Conservation (phyloP, 352 stramenopile species). For the Pythium periplocum region DNA sequence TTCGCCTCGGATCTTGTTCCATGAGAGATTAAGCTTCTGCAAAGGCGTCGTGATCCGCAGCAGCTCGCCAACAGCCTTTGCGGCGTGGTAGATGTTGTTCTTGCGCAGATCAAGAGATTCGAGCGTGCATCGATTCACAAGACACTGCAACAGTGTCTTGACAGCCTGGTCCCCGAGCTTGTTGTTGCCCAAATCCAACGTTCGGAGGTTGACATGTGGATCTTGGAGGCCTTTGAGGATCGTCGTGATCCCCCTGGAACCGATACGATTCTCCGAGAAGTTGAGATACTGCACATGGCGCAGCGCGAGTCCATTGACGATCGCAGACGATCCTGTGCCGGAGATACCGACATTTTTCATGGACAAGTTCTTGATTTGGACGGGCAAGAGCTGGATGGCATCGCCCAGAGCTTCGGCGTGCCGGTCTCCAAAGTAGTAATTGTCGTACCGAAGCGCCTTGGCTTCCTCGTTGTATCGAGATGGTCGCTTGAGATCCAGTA, state of each 20-base stretch:
- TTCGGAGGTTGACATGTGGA: conserved; percentile 48
- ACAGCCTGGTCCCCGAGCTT: conserved; percentile 63
- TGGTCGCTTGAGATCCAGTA: conserved; percentile 49
- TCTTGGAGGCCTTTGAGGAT: conserved; percentile 55
- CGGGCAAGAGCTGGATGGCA: conserved; percentile 47
- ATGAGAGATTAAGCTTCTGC: conserved; percentile 54
- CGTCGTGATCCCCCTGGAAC: conserved; percentile 39
- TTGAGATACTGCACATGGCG: conserved; percentile 53
- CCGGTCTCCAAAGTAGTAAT: conserved; percentile 75
- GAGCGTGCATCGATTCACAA: conserved; percentile 66
- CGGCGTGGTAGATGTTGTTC: conserved; percentile 65
- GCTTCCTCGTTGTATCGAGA: conserved; percentile 35
- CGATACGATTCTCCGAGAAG: conserved; percentile 62
- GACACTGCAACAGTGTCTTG: conserved; percentile 43
- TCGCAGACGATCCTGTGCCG: conserved; percentile 42
- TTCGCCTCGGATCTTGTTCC: conserved; percentile 72
- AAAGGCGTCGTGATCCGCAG: conserved; percentile 59
- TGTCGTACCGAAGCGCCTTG: conserved; percentile 49
- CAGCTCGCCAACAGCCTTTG: conserved; percentile 48
- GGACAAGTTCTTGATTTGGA: conserved; percentile 49
- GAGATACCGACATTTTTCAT: conserved; percentile 73
- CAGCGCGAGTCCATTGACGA: conserved; percentile 49
- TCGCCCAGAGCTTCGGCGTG: conserved; percentile 55
- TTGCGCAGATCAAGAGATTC: conserved; percentile 50
- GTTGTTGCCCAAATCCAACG: conserved; percentile 68